Evolutionary conservation across 1,284 basidiomycete species (phyloP), one percentile per base, ranked within the genome.

Genomic region (Blastosporella zonata): DNA sequence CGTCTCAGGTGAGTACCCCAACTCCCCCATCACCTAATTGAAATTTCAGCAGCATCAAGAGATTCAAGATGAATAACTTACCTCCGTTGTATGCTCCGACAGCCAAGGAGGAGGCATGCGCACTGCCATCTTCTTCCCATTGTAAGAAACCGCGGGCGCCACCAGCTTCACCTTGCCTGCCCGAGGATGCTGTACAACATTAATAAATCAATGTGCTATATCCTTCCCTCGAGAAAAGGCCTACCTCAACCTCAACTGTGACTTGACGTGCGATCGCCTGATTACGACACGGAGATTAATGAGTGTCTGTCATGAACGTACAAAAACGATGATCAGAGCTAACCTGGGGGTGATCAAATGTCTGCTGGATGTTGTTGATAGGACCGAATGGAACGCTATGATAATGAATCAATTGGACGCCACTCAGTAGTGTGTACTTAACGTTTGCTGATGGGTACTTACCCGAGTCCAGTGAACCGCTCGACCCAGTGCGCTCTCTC

Each of bases 261-360:
- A 77, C 68, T 49, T 69, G 62, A 37, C 76, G 66, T 35, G 76
- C 73, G 12, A 71, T 53, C 18, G 75, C 74, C 69, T 74, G 52
- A 29, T 46, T 21, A 54, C 43, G 43, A 41, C 18, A 20, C 8
- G 28, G 23, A 31, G 6, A 23, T 31, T 5, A 23, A 8, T 13
- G 13, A 23, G 20, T 7, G 27, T 17, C 29, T 29, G 15, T 23
- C 21, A 49, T 27, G 31, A 33, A 17, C 13, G 27, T 29, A 9
- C 5, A 9, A 22, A 12, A 9, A 31, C 25, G 12, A 28, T 37
- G 6, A 33, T n/a, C 13, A 22, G 17, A 35, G 3, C 62, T 55
- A 48, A 83, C 90, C 69, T 98, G 95, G 1, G 93, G 91, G 69
- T 97, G 95, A 36, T 83, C 79, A 62, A 97, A 97, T 1, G 95